Base-by-base conservation (phyloP, 495 filamentous ascomycete genomes). In the Hypomontagnella submonticulosa region DNA sequence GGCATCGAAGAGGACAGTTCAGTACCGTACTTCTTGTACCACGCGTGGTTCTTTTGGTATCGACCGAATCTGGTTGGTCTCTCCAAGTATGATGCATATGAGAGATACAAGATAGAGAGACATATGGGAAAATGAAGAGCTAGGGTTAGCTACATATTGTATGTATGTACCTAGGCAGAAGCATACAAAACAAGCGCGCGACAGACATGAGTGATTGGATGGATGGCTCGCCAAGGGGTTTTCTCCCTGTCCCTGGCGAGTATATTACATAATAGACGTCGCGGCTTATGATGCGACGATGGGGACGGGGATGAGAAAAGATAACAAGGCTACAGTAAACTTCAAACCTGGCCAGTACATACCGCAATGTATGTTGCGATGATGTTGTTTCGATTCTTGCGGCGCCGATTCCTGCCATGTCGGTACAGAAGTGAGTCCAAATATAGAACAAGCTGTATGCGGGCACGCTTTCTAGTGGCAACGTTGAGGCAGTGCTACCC, bases 401-500 rank as follows among this genome's bases (percentile, higher is more conserved):
- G 50, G 46, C 27, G 66, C 66, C 54, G 65, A 68, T 68, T 68
- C 65, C 42, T 68, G 37, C 54, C 59, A 18, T 63, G 49, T 63
- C 2, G 23, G 46, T 20, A 43, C 49, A 40, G 34, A 10, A 30
- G 30, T 10, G 27, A 20, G n/a, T 63, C 66, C 60, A 69, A 69
- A 69, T 69, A 64, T 69, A 69, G 66, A 64, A 69, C 49, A 55
- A 67, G 55, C 58, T 58, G 49, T 23, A 50, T 52, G 49, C 36
- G 49, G 54, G 62, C 38, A 32, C 46, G 33, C 19, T 49, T 30
- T 51, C 50, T 66, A 19, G 66, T 64, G 66, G 66, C 66, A 36
- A 63, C 66, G 66, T 13, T 63, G 66, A 64, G 66, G 66, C 66
- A 69, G 60, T 69, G 66, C 56, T 48, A 64, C 43, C 66, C 63